Evolutionary conservation across 768 basidiomycete genomes (phyloP).

Genomic region (Saitozyma podzolica): DNA sequence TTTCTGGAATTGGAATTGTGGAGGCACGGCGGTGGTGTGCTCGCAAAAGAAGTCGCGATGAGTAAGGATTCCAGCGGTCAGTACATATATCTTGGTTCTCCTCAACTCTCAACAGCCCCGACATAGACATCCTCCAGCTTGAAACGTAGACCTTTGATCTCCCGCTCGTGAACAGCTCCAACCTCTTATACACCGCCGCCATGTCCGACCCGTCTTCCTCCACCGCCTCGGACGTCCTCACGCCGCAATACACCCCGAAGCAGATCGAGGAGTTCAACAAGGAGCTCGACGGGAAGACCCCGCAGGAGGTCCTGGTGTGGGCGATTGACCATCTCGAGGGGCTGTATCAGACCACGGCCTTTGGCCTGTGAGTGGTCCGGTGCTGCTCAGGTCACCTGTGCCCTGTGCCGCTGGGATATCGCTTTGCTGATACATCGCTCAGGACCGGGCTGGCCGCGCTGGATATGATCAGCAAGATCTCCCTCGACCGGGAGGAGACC

Average conservation of each 20-base stretch:
- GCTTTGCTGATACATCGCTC: background rate
- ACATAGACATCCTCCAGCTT: too few relatives aligned
- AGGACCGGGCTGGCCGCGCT: constrained; percentile 84
- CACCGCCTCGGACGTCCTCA: constrained; percentile 23
- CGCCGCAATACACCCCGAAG: constrained; percentile 47
- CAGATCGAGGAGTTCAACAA: constrained; percentile 71
- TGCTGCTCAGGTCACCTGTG: background rate
- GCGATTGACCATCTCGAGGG: constrained; percentile 73
- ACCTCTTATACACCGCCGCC: background rate
- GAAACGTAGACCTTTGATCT: background rate
- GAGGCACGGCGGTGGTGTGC: too few relatives aligned
- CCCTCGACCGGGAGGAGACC: constrained; percentile 52
- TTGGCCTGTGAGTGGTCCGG: constrained; percentile 63
- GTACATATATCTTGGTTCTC: too few relatives aligned
- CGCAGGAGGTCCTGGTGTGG: constrained; percentile 85
- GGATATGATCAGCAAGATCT: constrained; percentile 89
- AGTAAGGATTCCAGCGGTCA: too few relatives aligned
- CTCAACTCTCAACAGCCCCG: too few relatives aligned
- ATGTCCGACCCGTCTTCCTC: constrained; percentile 5
- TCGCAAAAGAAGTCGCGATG: too few relatives aligned
- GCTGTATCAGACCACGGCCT: constrained; percentile 91
- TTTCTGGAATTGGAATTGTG: too few relatives aligned
- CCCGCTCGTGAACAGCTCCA: background rate
- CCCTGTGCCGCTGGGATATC: background rate
- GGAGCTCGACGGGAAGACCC: constrained; percentile 68